Evolutionary conservation across 1,284 basidiomycete species (phyloP), one percentile per base, ranked within the genome.

Genomic region (Psilocybe mexicana): DNA sequence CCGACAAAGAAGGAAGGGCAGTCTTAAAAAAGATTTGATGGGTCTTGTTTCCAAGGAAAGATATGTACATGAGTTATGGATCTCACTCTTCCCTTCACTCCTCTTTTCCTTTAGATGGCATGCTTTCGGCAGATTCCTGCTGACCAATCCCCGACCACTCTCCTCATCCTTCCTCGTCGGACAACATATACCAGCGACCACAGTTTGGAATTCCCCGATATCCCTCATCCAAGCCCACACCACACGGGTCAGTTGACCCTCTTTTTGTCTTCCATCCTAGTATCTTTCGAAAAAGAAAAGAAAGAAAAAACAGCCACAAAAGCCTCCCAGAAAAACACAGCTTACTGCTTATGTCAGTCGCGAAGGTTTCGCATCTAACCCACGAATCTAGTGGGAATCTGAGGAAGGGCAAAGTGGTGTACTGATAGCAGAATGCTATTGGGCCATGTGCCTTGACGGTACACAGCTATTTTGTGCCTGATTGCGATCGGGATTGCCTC

Each of bases 21-120:
- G 66, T 65, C 63, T 65, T 61, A 61, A 65, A 59, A 69, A 61
- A 60, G 60, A 67, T 68, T 62, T 77, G 75, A 77, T 76, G 74
- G 71, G 25, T 52, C 50, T 56, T 69, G 77, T 78, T 74, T 74
- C 76, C 72, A 78, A 73, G 76, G 57, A 53, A 58, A 54, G 74
- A 40, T 53, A 30, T 43, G 43, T 49, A 55, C 40, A 50, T 56
- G 26, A 36, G 70, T 69, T 62, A 65, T 62, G 46, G 46, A 30
- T 33, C 18, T 46, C 12, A 48, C 28, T 14, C 30, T 30, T 59
- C 18, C 46, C 54, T 54, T 57, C 45, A 54, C 55, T 52, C 54
- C 47, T 55, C 57, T 48, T 57, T 57, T 47, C 52, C 48, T 55
- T 33, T 33, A 60, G 56, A 58, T 60, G 59, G 52, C 58, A 64